Conservation (phyloP, 1,284 basidiomycete genomes). For the Takashimella koratensis region DNA sequence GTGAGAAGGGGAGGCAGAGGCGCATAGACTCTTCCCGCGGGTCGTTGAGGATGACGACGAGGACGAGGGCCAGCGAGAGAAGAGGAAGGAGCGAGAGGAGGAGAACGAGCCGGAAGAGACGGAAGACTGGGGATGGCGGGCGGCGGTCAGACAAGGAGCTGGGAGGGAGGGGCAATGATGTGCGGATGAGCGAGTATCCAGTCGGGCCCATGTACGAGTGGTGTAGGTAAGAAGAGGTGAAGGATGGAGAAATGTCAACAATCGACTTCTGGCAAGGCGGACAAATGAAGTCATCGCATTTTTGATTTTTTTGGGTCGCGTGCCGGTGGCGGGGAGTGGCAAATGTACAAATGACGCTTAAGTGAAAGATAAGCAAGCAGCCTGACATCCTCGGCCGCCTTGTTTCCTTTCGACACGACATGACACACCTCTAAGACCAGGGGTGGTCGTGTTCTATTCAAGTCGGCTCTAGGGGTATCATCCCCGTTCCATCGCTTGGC, state of each 20-base stretch:
- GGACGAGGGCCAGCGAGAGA: constrained; percentile 1
- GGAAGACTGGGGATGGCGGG: not conserved
- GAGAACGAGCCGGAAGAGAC: constrained; percentile 2
- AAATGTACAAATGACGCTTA: no score
- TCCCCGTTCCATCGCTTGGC: no score
- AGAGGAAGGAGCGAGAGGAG: not conserved
- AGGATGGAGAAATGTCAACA: not conserved
- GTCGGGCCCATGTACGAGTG: not conserved
- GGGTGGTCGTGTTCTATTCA: no score
- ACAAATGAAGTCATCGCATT: no score
- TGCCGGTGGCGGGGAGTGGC: no score
- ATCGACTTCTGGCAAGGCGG: no score
- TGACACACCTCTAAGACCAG: no score
- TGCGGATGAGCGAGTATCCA: not conserved
- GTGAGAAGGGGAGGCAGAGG: constrained; percentile 35
- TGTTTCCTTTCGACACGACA: no score
- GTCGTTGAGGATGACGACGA: constrained; percentile 2
- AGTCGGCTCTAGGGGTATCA: no score
- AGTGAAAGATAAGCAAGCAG: no score
- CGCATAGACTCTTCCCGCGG: constrained; percentile 28
- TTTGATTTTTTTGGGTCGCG: no score
- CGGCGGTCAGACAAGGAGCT: not conserved
- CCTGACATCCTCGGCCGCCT: no score
- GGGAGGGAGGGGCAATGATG: not conserved
- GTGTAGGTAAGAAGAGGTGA: not conserved